Evolutionary conservation across 768 basidiomycete species (phyloP).

Genomic region (Lactarius indigo): DNA sequence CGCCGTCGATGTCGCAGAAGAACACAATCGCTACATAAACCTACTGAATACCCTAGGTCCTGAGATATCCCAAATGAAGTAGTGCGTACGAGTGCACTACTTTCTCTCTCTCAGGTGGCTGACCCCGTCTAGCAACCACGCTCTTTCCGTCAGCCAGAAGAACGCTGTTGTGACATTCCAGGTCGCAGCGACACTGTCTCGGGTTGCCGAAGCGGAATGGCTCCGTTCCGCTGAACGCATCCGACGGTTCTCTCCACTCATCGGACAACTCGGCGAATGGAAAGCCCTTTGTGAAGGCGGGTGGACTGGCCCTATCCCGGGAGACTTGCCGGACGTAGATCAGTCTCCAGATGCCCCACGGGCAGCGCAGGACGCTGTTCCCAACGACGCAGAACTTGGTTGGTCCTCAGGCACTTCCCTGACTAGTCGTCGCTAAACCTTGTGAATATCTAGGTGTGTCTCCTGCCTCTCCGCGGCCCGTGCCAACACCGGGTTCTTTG

Average conservation of each 20-base stretch:
- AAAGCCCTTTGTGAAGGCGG: slow-evolving; percentile 71
- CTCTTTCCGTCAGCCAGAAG: slow-evolving; percentile 55
- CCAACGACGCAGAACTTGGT: slow-evolving; percentile 4
- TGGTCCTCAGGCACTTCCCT: not conserved
- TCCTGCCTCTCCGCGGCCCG: slow-evolving; percentile 1
- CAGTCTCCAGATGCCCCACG: slow-evolving; percentile 1
- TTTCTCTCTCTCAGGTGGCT: not conserved
- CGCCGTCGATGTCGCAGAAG: slow-evolving; percentile 60
- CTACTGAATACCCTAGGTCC: slow-evolving; percentile 68
- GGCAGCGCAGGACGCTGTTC: slow-evolving; percentile 3
- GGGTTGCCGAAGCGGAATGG: slow-evolving; percentile 82
- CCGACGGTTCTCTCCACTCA: slow-evolving; percentile 57
- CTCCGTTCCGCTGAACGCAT: slow-evolving; percentile 66
- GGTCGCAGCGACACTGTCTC: slow-evolving; percentile 61
- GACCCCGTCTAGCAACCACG: slow-evolving; percentile 55
- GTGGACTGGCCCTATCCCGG: slow-evolving; percentile 54
- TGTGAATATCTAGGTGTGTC: slow-evolving; percentile 2
- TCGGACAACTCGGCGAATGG: slow-evolving; percentile 74
- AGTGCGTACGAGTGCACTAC: slow-evolving; percentile 43
- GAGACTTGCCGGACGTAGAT: slow-evolving; percentile 38
- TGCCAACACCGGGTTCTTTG: slow-evolving; percentile 8
- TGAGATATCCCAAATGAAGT: slow-evolving; percentile 77
- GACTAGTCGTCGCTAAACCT: not conserved
- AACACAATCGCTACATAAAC: slow-evolving; percentile 75
- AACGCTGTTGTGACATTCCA: slow-evolving; percentile 55